Evolutionary conservation across 2,329 filamentous ascomycete species (phyloP).

Genomic region (Nemania sp.): DNA sequence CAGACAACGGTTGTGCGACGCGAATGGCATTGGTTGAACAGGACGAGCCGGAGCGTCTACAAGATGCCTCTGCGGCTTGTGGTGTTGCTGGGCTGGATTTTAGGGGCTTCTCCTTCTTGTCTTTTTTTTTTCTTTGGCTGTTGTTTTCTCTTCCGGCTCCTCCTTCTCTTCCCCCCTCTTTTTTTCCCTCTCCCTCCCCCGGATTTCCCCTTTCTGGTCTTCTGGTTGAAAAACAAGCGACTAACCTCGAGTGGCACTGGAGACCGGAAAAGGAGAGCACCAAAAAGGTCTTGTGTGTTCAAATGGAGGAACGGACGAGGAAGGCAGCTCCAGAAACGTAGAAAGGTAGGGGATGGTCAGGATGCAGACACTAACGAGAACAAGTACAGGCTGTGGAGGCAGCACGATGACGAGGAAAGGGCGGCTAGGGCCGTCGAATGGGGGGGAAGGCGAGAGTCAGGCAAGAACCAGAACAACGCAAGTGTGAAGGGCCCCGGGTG

Average conservation of each 20-base stretch:
- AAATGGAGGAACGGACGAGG: conserved; percentile 2
- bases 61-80: conserved; percentile 11
- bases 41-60: conserved; percentile 10
- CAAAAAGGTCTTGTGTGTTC: background rate
- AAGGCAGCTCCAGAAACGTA: too few species aligned
- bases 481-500: conserved; percentile 18
- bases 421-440: conserved; percentile 4
- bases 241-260: conserved; percentile 16
- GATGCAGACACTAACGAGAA: too few species aligned
- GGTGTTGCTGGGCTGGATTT: background rate
- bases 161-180: background rate
- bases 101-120: background rate
- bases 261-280: conserved; percentile 6
- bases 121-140: background rate
- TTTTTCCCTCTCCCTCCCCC: background rate
- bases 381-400: background rate
- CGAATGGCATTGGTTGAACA: conserved; percentile 7
- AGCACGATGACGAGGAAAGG: background rate
- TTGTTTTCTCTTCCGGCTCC: background rate
- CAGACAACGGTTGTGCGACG: background rate
- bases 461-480: conserved; percentile 22
- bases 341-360: too few species aligned
- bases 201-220: background rate
- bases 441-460: conserved; percentile 18
- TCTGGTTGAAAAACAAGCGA: conserved; percentile 14